Percentiles rank a stretch among this genome's conserved stretches.
phyloP scores from a whole-genome alignment of 2,329 filamentous ascomycete species.

The Graphiopsis chlorocephala region DNA sequence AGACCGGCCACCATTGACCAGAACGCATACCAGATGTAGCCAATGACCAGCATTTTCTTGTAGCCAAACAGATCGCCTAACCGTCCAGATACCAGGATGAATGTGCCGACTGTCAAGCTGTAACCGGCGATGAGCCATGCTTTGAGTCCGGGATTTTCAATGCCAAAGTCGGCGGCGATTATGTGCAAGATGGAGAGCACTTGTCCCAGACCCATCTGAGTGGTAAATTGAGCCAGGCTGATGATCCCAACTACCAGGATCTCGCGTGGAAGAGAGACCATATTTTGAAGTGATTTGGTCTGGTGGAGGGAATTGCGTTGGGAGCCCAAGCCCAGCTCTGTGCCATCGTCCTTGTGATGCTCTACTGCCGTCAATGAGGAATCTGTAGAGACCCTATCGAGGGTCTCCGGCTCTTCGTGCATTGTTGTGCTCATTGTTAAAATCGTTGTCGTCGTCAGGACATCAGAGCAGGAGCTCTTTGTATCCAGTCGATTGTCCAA shows the following conservation, averaged over 20 bases:
- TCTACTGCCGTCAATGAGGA: background rate
- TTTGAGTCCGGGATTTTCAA: slow-evolving; percentile 39
- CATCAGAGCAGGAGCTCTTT: background rate
- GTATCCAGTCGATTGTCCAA: background rate
- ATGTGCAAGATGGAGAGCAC: slow-evolving; percentile 25
- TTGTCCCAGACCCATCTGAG: slow-evolving; percentile 29
- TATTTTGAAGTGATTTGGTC: slow-evolving; percentile 26
- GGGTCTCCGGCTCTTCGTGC: slow-evolving; percentile 2
- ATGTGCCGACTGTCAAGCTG: slow-evolving; percentile 45
- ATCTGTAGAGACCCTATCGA: slow-evolving; percentile 1
- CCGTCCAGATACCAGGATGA: slow-evolving; percentile 45
- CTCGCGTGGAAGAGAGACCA: slow-evolving; percentile 31
- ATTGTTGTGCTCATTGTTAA: background rate
- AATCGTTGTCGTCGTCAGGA: background rate
- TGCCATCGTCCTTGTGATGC: background rate
- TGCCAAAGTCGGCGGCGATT: slow-evolving; percentile 33
- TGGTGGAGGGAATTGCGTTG: slow-evolving; percentile 1
- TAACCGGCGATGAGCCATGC: slow-evolving; percentile 46
- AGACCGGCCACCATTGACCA: slow-evolving; percentile 43
- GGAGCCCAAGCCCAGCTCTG: background rate
- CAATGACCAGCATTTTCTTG: slow-evolving; percentile 42
- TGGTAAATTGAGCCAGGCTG: slow-evolving; percentile 31
- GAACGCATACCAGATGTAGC: slow-evolving; percentile 40
- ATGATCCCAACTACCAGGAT: slow-evolving; percentile 31
- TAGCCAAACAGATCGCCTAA: slow-evolving; percentile 46